These are phyloP conservation scores for Fusarium pininemorale DNA, from an alignment of 2,329 filamentous ascomycete species.

Conservation along the genomic window DNA sequence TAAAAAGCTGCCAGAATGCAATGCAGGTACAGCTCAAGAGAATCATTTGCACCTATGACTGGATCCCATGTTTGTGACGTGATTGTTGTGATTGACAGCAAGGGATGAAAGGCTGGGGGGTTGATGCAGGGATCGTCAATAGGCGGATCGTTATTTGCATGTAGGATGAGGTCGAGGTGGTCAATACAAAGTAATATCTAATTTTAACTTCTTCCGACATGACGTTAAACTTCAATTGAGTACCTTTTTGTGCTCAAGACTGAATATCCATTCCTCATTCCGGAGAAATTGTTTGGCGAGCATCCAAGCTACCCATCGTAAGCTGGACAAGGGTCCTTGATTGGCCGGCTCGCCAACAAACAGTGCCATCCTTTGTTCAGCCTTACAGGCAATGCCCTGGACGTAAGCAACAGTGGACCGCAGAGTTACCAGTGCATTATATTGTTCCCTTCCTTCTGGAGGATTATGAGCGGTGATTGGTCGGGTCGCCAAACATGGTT, in stretches of 20 bases:
- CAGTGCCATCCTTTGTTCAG: neutral
- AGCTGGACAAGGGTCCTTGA: neutral
- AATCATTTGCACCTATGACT: constrained; percentile 26
- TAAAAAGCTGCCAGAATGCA: constrained; percentile 41
- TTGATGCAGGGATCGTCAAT: neutral
- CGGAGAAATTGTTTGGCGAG: neutral
- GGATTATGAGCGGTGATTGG: neutral
- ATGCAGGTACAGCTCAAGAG: constrained; percentile 39
- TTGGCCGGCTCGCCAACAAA: neutral
- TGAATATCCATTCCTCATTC: neutral
- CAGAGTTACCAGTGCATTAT: neutral
- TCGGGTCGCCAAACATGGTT: constrained; percentile 1
- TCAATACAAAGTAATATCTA: neutral
- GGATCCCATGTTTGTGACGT: neutral
- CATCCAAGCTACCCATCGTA: neutral
- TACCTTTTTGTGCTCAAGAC: neutral
- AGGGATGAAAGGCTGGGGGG: too few relatives aligned
- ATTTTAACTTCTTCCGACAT: neutral
- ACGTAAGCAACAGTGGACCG: neutral
- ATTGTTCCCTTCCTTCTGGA: neutral
- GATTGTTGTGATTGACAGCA: neutral
- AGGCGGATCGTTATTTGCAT: neutral
- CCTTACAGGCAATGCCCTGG: neutral
- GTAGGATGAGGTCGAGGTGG: neutral
- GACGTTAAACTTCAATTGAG: neutral